Percentiles rank a stretch among this genome's conserved stretches.
Conservation (phyloP, 345 rosid species). For the Aegle marmelos region DNA sequence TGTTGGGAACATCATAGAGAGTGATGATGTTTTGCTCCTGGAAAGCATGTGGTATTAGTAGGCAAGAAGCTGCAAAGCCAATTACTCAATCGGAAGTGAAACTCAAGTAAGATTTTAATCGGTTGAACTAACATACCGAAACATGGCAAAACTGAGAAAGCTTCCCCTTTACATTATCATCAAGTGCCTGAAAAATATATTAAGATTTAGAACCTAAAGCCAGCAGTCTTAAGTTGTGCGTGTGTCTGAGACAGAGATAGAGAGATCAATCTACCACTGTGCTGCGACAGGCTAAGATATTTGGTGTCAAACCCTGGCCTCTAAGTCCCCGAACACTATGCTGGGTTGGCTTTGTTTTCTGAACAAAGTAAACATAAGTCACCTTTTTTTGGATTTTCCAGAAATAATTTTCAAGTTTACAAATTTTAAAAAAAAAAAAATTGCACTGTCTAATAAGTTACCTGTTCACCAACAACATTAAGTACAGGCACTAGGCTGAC, state of each 20-base stretch:
- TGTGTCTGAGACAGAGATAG: background rate
- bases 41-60: slow-evolving; percentile 14
- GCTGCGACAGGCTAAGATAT: slow-evolving; percentile 93
- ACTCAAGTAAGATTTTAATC: background rate
- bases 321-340: slow-evolving; percentile 85
- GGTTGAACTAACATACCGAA: slow-evolving; percentile 41
- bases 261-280: slow-evolving; percentile 45
- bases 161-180: slow-evolving; percentile 74
- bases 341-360: slow-evolving; percentile 99
- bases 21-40: slow-evolving; percentile 79
- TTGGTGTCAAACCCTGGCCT: slow-evolving; percentile 86
- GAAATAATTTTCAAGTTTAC: background rate
- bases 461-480: slow-evolving; percentile 98
- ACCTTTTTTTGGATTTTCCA: background rate
- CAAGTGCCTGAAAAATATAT: slow-evolving; percentile 64
- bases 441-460: slow-evolving; percentile 12
- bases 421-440: background rate
- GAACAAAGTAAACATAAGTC: slow-evolving; percentile 3
- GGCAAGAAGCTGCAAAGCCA: background rate
- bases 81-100: slow-evolving; percentile 4
- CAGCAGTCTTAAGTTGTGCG: background rate
- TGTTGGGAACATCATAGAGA: slow-evolving; percentile 87
- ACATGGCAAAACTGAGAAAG: slow-evolving; percentile 95
- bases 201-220: slow-evolving; percentile 19
- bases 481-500: slow-evolving; percentile 98